Evolutionary conservation across 106 monocot species (phyloP).

Genomic region (Apostasia shenzhenica): DNA sequence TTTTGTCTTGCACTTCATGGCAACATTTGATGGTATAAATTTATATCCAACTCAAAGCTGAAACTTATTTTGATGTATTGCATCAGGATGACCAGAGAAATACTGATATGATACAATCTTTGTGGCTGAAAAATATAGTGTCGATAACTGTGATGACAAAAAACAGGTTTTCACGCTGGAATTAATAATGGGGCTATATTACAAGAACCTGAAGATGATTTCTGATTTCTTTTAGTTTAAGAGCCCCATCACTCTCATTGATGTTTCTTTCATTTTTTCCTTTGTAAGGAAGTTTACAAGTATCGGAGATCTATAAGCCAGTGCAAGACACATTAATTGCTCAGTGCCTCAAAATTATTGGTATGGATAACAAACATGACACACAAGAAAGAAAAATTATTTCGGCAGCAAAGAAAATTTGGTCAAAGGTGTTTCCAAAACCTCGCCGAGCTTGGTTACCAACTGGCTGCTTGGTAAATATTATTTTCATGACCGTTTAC

Average conservation of each 20-base stretch:
- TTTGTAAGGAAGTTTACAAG: conserved; percentile 50
- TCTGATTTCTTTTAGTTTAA: too few relatives aligned
- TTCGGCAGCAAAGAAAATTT: conserved; percentile 29
- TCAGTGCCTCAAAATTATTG: conserved; percentile 62
- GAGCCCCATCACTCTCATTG: not conserved
- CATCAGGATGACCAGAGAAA: too few relatives aligned
- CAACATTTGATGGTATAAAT: too few relatives aligned
- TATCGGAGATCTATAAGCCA: conserved; percentile 67
- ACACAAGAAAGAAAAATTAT: conserved; percentile 17
- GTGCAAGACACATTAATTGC: conserved; percentile 72
- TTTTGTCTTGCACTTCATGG: too few relatives aligned
- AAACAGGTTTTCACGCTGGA: too few relatives aligned
- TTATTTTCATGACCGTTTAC: not conserved
- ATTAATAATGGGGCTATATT: too few relatives aligned
- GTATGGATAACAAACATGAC: conserved; percentile 27
- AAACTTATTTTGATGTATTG: too few relatives aligned
- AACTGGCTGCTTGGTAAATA: conserved; percentile 85
- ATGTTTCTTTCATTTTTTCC: conserved; percentile 9
- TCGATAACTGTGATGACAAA: too few relatives aligned
- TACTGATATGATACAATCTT: too few relatives aligned
- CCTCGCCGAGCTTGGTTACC: conserved; percentile 84
- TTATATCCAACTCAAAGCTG: too few relatives aligned
- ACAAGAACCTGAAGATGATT: too few relatives aligned
- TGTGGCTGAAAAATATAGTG: too few relatives aligned
- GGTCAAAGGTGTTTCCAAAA: conserved; percentile 84